phyloP scores from a whole-genome alignment of 495 filamentous ascomycete species.

The Aspergillus affinis region DNA sequence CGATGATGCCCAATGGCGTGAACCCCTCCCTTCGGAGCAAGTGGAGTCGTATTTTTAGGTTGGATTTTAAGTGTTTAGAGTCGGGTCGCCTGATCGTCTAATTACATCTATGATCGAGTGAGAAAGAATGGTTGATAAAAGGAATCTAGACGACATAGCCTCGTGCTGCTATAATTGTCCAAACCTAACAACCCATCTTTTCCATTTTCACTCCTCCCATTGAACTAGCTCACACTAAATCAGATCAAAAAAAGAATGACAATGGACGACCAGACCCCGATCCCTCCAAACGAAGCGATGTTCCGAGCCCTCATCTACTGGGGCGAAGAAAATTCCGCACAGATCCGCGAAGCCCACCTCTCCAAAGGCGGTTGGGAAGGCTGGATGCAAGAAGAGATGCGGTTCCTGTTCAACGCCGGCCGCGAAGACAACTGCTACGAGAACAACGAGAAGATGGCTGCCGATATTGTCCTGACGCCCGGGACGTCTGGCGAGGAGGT shows the following conservation, averaged over 20 bases:
- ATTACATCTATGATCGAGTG: too few species aligned
- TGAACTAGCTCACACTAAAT: too few species aligned
- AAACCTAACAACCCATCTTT: too few species aligned
- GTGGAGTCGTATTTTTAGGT: too few species aligned
- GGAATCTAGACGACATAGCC: too few species aligned
- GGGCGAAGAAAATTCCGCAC: background rate
- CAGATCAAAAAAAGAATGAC: background rate
- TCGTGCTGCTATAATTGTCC: too few species aligned
- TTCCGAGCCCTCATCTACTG: background rate
- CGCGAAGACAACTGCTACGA: conserved; percentile 5
- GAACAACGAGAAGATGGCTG: background rate
- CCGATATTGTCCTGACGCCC: background rate
- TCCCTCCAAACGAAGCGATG: background rate
- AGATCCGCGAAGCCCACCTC: conserved; percentile 2
- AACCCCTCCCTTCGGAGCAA: too few species aligned
- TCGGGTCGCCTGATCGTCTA: too few species aligned
- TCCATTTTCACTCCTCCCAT: too few species aligned
- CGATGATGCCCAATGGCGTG: too few species aligned
- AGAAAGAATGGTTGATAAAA: too few species aligned
- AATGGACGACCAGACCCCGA: background rate
- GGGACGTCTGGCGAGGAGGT: background rate
- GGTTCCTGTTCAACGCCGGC: background rate
- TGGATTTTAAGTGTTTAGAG: too few species aligned
- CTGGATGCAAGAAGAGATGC: conserved; percentile 1
- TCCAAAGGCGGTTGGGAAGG: conserved; percentile 4